Conservation (phyloP, 352 stramenopile species). For the Phytophthora tentaculata region DNA sequence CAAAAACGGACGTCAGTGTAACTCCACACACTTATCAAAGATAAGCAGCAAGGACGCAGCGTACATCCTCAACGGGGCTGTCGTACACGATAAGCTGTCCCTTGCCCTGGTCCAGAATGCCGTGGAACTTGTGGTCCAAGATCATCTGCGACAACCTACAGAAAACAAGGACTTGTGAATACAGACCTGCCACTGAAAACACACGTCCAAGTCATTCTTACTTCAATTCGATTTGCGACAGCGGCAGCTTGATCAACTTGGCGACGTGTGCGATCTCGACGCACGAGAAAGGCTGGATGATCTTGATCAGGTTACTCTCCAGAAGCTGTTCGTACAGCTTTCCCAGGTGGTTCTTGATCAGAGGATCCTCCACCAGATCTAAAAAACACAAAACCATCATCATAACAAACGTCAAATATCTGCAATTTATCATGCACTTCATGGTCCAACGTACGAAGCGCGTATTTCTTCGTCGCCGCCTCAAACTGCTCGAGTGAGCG, state of each 20-base stretch:
- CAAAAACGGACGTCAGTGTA: not conserved
- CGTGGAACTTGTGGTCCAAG: constrained; percentile 98
- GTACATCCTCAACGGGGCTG: constrained; percentile 91
- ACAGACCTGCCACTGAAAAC: too few species aligned
- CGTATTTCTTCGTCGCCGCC: constrained; percentile 90
- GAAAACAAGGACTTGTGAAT: constrained; percentile 25
- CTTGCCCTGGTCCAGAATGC: constrained; percentile 99
- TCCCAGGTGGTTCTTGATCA: constrained; percentile 95
- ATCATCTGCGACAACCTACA: constrained; percentile 99
- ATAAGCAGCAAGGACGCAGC: constrained; percentile 20
- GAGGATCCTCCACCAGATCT: constrained; percentile 85
- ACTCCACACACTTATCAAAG: not conserved
- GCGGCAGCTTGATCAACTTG: constrained; percentile 96
- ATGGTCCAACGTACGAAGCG: constrained; percentile 50
- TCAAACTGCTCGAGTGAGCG: constrained; percentile 93
- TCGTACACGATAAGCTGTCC: constrained; percentile 99
- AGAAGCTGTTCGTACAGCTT: constrained; percentile 98
- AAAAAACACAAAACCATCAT: constrained; percentile 14
- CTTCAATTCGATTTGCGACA: constrained; percentile 87
- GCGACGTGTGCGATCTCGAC: constrained; percentile 98
- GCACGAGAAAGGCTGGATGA: constrained; percentile 98
- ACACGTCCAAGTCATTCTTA: constrained; percentile 40
- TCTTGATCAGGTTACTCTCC: constrained; percentile 99
- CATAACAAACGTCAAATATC: constrained; percentile 6
- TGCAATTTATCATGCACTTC: not conserved